phyloP scores from a whole-genome alignment of 495 filamentous ascomycete genomes.

The Penicillium flavigenum region DNA sequence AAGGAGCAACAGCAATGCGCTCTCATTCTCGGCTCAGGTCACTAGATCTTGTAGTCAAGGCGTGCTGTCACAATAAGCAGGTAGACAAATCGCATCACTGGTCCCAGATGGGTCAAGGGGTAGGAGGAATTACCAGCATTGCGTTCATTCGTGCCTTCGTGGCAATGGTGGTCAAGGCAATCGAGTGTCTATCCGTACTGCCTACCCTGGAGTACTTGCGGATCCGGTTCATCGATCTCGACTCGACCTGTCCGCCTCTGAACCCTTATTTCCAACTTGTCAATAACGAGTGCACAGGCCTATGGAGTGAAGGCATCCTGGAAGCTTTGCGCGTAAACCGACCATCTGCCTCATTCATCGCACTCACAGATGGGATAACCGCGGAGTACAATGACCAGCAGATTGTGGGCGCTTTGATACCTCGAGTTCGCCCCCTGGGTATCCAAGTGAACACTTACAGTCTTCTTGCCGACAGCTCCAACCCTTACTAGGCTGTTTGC shows the following conservation, averaged over 20 bases:
- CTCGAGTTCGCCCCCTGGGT: constrained; percentile 32
- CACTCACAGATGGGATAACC: constrained; percentile 55
- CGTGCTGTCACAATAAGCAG: constrained; percentile 55
- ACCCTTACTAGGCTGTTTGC: constrained; percentile 14
- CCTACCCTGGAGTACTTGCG: constrained; percentile 55
- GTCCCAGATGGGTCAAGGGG: constrained; percentile 35
- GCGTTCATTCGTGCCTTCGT: constrained; percentile 67
- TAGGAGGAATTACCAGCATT: constrained; percentile 65
- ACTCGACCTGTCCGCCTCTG: constrained; percentile 51
- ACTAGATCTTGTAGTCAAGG: constrained; percentile 68
- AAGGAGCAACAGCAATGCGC: constrained; percentile 25
- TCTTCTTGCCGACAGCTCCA: constrained; percentile 39
- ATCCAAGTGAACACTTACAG: constrained; percentile 36
- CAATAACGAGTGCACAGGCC: constrained; percentile 57
- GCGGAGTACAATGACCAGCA: constrained; percentile 33
- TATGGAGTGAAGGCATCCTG: constrained; percentile 68
- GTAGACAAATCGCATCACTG: background rate
- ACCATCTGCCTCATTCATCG: constrained; percentile 54
- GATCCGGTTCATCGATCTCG: constrained; percentile 71
- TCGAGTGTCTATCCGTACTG: constrained; percentile 55
- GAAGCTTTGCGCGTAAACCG: constrained; percentile 52
- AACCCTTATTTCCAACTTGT: constrained; percentile 67
- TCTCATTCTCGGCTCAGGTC: constrained; percentile 50
- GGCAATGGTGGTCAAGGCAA: constrained; percentile 57
- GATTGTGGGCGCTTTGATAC: constrained; percentile 33